These are phyloP conservation scores for Taphrina pruni DNA, from an alignment of 1,139 yeast species.

Conservation along the genomic window DNA sequence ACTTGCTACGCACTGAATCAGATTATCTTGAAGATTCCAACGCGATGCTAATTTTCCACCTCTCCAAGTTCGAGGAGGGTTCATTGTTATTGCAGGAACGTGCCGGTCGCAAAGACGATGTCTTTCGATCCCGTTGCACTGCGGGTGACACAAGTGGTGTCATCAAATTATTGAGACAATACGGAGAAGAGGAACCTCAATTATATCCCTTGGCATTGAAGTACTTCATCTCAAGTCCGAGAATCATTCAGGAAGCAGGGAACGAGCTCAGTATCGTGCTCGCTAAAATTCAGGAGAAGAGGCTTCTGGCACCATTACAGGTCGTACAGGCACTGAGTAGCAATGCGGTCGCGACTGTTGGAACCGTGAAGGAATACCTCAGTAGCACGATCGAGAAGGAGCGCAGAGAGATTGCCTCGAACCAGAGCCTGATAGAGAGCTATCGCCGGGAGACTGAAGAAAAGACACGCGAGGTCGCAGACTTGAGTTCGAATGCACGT, in stretches of 20 bases:
- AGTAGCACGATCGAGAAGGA: slow-evolving; percentile 67
- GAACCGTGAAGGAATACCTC: slow-evolving; percentile 72
- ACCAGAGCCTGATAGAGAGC: slow-evolving; percentile 67
- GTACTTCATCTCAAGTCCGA: slow-evolving; percentile 66
- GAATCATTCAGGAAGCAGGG: slow-evolving; percentile 60
- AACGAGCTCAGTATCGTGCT: slow-evolving; percentile 61
- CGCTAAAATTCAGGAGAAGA: slow-evolving; percentile 60
- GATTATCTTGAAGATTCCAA: slow-evolving; percentile 50
- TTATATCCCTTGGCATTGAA: slow-evolving; percentile 70
- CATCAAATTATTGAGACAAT: slow-evolving; percentile 61
- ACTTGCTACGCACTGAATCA: slow-evolving; percentile 56
- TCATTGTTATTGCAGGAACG: slow-evolving; percentile 53
- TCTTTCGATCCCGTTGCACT: slow-evolving; percentile 68
- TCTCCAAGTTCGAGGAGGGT: slow-evolving; percentile 47
- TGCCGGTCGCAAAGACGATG: slow-evolving; percentile 64
- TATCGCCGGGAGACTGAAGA: slow-evolving; percentile 71
- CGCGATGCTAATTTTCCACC: slow-evolving; percentile 47
- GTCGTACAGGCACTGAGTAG: slow-evolving; percentile 70
- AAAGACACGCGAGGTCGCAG: slow-evolving; percentile 62
- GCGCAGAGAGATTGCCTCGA: slow-evolving; percentile 70
- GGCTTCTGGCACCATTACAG: slow-evolving; percentile 75
- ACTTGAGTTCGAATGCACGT: slow-evolving; percentile 58
- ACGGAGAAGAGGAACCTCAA: slow-evolving; percentile 68
- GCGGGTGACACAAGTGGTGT: slow-evolving; percentile 66
- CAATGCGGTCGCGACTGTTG: slow-evolving; percentile 72